Conservation (phyloP, 2,329 filamentous ascomycete genomes). For the Epicoccum nigrum region DNA sequence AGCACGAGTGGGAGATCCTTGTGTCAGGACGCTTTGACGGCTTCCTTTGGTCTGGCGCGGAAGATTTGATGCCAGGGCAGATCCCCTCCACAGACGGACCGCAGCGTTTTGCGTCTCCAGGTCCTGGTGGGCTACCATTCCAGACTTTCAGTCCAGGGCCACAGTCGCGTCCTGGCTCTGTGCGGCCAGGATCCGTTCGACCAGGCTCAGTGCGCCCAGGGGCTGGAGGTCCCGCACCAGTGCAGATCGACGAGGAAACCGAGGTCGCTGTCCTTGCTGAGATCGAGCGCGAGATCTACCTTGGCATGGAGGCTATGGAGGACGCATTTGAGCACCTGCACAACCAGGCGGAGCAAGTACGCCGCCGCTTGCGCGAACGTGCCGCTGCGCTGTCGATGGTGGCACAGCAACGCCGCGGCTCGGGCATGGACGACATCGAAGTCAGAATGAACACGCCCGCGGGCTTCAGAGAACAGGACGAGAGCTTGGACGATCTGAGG, state of each 20-base stretch:
- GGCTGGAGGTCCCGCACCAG: conserved; percentile 61
- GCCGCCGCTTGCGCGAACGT: conserved; percentile 79
- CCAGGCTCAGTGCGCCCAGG: conserved; percentile 34
- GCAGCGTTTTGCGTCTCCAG: conserved; percentile 49
- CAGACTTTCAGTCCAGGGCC: conserved; percentile 41
- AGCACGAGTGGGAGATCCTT: conserved; percentile 95
- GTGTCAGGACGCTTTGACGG: conserved; percentile 94
- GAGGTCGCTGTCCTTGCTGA: conserved; percentile 90
- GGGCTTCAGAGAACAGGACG: conserved; percentile 41
- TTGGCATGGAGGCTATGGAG: conserved; percentile 91
- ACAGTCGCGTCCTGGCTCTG: conserved; percentile 29
- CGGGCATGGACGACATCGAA: conserved; percentile 48
- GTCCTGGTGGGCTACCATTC: conserved; percentile 38
- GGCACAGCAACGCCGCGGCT: conserved; percentile 63
- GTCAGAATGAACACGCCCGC: conserved; percentile 58
- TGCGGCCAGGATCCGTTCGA: conserved; percentile 42
- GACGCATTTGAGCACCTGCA: conserved; percentile 95
- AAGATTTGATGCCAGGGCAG: conserved; percentile 57
- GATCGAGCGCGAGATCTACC: conserved; percentile 90
- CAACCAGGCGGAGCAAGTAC: conserved; percentile 78
- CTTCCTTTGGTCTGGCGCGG: conserved; percentile 91
- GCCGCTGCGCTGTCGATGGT: conserved; percentile 76
- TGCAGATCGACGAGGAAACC: conserved; percentile 91
- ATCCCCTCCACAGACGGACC: conserved; percentile 49
- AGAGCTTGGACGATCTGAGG: conserved; percentile 49